Evolutionary conservation across 768 basidiomycete genomes (phyloP).

Genomic region (Rhodotorula taiwanensis): DNA sequence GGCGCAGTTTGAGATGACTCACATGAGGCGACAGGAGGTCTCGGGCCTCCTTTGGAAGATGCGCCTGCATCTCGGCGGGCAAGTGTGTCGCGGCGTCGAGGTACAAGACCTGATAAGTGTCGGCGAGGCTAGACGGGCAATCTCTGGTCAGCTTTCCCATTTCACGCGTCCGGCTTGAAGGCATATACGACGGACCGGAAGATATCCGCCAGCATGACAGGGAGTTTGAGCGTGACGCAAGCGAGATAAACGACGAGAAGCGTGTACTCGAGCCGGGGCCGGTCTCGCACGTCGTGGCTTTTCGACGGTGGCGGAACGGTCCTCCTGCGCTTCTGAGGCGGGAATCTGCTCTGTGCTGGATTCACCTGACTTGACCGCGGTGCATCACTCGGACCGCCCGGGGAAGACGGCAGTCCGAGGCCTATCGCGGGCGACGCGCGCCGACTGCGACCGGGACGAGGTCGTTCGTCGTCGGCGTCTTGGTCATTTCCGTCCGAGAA

Average conservation of each 20-base stretch:
- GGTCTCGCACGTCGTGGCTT: slow-evolving; percentile 1
- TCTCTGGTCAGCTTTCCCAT: not conserved
- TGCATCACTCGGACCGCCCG: not conserved
- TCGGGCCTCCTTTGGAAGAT: not conserved
- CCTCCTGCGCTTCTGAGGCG: not conserved
- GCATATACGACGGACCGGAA: slow-evolving; percentile 7
- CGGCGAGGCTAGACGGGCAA: slow-evolving; percentile 20
- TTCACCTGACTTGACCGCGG: not conserved
- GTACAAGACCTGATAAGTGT: slow-evolving; percentile 25
- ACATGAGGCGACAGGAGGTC: slow-evolving; percentile 9
- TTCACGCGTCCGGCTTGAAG: not conserved
- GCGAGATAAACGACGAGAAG: slow-evolving; percentile 30
- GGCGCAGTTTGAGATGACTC: no score
- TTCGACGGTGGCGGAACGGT: not conserved
- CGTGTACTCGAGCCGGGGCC: slow-evolving; percentile 22
- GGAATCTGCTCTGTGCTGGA: not conserved
- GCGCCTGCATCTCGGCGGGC: slow-evolving; percentile 8
- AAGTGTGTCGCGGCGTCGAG: slow-evolving; percentile 11
- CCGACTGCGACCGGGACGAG: not conserved
- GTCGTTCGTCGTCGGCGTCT: slow-evolving; percentile 24
- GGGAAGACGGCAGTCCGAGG: not conserved
- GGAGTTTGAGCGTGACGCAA: slow-evolving; percentile 17
- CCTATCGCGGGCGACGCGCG: not conserved
- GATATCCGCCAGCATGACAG: slow-evolving; percentile 29
- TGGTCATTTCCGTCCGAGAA: slow-evolving; percentile 9